phyloP scores from a whole-genome alignment of 371 early-diverging fungal genomes.

The Mortierella sp. region DNA sequence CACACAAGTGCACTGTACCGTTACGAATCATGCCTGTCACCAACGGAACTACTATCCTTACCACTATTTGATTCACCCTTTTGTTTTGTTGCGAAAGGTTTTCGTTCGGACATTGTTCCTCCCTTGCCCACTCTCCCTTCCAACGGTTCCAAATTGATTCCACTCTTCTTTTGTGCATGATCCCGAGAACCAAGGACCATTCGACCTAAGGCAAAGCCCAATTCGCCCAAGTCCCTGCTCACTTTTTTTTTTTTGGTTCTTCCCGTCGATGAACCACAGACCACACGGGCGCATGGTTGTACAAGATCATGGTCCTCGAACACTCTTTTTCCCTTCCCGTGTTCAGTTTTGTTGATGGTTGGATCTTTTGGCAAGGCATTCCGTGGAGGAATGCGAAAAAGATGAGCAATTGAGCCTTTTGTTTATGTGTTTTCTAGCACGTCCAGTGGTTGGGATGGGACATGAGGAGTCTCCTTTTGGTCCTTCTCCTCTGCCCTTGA shows the following conservation, averaged over 20 bases:
- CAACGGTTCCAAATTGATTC: slow-evolving; percentile 8
- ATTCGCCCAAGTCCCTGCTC: not conserved
- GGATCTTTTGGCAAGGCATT: not conserved
- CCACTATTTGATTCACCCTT: slow-evolving; percentile 9
- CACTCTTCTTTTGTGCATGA: slow-evolving; percentile 2
- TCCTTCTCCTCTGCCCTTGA: not conserved
- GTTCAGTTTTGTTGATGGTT: not conserved
- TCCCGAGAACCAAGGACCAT: not conserved
- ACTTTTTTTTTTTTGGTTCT: not conserved
- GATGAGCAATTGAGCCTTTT: slow-evolving; percentile 2
- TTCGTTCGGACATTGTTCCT: not conserved
- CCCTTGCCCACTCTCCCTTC: not conserved
- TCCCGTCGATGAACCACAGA: slow-evolving; percentile 4
- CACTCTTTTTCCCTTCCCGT: not conserved
- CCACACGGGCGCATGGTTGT: slow-evolving; percentile 13
- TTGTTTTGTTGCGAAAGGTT: slow-evolving; percentile 1
- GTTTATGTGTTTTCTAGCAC: not conserved
- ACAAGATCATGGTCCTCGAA: slow-evolving; percentile 1
- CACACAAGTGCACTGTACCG: slow-evolving; percentile 6
- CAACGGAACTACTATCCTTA: slow-evolving; percentile 1
- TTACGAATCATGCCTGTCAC: slow-evolving; percentile 1
- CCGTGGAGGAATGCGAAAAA: slow-evolving; percentile 3
- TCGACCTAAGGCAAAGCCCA: not conserved
- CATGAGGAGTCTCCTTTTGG: not conserved
- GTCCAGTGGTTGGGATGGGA: not conserved